Evolutionary conservation across 495 filamentous ascomycete genomes (phyloP), one percentile per base, ranked within the genome.

Genomic region (Hypoxylon fuscum): DNA sequence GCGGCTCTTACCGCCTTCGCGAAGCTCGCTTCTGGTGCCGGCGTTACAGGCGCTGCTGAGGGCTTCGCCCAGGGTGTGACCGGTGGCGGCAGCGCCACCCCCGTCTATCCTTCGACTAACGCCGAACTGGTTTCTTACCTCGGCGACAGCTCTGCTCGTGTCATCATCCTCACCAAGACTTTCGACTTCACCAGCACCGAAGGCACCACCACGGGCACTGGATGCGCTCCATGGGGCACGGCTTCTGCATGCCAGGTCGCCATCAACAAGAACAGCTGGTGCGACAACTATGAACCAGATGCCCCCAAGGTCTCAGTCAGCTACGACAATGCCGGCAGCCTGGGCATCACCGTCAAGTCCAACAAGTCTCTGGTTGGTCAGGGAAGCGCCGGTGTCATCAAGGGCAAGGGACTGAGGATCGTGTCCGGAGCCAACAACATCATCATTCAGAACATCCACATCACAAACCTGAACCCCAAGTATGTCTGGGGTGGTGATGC

Each of bases 401-500:
- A 64, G 23, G 74, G 74, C 40, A 72, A 73, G 43, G 72, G 74
- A 32, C 59, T 76, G 17, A 61, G 72, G 22, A 68, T 76, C 17
- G 64, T 66, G 32, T 75, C 70, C 35, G 74, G 72, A 29, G 61
- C 47, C 14, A 57, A 43, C 22, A 76, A 76, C 53, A 50, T 75
- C 50, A 76, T 76, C 46, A 74, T 75, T 43, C 72, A 76, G 67
- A 73, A 59, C 32, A 59, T 67, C 38, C 49, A 59, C 12, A 68
- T 65, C 37, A 61, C 72, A 34, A 49, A 72, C 42, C 49, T 76
- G 27, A 76, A 75, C 57, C 72, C 74, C 22, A 52, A 74, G 22
- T 96, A 96, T 75, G 90, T 97, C 58, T 97, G 93, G 91, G 87
- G 88, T 59, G 89, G 88, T 43, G 81, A 89, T 53, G 78, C 74